These are phyloP conservation scores for Yamadazyma spencermartinsiae DNA, from an alignment of 1,139 yeast genomes.

Conservation along the genomic window DNA sequence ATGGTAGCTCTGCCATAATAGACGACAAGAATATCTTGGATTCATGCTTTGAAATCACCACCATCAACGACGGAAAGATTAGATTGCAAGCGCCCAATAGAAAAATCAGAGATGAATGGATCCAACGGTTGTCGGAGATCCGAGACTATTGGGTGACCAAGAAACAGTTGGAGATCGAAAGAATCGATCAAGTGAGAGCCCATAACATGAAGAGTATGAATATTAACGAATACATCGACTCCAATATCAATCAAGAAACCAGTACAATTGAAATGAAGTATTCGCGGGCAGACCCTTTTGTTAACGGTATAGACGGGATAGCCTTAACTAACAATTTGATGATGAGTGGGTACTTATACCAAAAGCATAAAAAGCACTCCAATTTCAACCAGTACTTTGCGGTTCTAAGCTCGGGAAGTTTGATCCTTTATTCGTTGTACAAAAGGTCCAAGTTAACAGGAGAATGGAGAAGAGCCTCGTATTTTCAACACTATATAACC, in stretches of 20 bases:
- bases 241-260: constrained; percentile 50
- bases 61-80: constrained; percentile 49
- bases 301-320: constrained; percentile 57
- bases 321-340: constrained; percentile 62
- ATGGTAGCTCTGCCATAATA: constrained; percentile 19
- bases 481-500: constrained; percentile 50
- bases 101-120: constrained; percentile 65
- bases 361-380: constrained; percentile 68
- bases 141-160: constrained; percentile 61
- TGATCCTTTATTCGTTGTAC: constrained; percentile 52
- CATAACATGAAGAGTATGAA: constrained; percentile 48
- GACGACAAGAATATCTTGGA: constrained; percentile 37
- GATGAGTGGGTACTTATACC: constrained; percentile 63
- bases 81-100: constrained; percentile 58
- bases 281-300: constrained; percentile 53
- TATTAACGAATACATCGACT: constrained; percentile 59
- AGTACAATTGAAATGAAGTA: constrained; percentile 55
- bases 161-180: constrained; percentile 40
- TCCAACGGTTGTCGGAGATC: constrained; percentile 44
- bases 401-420: constrained; percentile 67
- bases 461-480: constrained; percentile 42
- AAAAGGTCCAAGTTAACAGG: constrained; percentile 50
- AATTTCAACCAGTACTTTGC: constrained; percentile 62
- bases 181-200: constrained; percentile 39
- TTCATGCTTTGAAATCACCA: constrained; percentile 53